Evolutionary conservation across 1,284 basidiomycete genomes (phyloP).

Genomic region (Laetiporus sulphureus): DNA sequence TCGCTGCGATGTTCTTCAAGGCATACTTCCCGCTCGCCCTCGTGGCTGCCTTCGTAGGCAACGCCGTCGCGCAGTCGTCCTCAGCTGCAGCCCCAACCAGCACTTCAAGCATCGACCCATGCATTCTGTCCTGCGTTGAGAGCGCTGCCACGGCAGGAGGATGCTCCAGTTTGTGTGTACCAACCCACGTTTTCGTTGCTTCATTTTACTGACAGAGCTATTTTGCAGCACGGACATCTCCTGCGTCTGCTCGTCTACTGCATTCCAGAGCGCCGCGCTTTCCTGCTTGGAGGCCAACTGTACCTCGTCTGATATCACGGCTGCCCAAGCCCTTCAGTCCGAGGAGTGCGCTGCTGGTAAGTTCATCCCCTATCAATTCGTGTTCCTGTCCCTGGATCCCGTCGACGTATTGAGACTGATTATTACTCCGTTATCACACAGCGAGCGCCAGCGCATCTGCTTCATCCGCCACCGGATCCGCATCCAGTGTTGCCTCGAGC

Average conservation of each 20-base stretch:
- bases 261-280: conserved; percentile 21
- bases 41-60: conserved; percentile 10
- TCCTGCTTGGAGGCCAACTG: conserved; percentile 24
- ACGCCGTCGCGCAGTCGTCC: conserved; percentile 16
- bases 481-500: not conserved
- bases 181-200: not conserved
- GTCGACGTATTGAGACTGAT: not conserved
- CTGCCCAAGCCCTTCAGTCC: conserved; percentile 17
- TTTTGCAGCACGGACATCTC: not conserved
- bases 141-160: conserved; percentile 12
- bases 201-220: not conserved
- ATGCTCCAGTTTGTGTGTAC: conserved; percentile 18
- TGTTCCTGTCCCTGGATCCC: not conserved
- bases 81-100: conserved; percentile 11
- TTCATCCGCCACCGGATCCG: not conserved
- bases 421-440: not conserved
- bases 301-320: conserved; percentile 18
- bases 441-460: not conserved
- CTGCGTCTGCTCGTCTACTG: conserved; percentile 23
- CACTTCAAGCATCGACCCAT: conserved; percentile 15
- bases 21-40: conserved; percentile 5
- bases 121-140: conserved; percentile 16
- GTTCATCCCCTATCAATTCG: not conserved
- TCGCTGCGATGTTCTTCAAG: not conserved
- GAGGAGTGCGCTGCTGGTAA: not conserved